A percentile compares a stretch with the other conserved stretches of the same genome.
These are phyloP conservation scores for Hypomontagnella submonticulosa DNA, from an alignment of 495 filamentous ascomycete species.

Conservation along the genomic window DNA sequence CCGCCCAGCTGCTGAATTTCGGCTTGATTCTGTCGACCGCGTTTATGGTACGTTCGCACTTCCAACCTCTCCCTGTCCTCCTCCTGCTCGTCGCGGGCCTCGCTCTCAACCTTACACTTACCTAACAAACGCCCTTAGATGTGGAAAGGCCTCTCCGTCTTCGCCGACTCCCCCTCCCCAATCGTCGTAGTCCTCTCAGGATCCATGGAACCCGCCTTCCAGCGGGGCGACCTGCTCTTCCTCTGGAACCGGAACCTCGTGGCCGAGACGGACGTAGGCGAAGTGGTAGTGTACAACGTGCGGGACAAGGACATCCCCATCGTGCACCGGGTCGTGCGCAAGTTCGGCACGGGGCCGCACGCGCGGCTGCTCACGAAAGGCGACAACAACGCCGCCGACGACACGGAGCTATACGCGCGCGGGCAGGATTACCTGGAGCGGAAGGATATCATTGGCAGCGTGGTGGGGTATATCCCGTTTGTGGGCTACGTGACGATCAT, in stretches of 20 bases:
- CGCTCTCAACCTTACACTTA: not conserved
- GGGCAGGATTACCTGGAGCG: slow-evolving; percentile 87
- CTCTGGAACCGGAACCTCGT: slow-evolving; percentile 88
- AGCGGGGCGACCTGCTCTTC: slow-evolving; percentile 91
- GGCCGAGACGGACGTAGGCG: slow-evolving; percentile 77
- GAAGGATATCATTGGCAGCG: slow-evolving; percentile 92
- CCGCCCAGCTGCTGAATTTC: slow-evolving; percentile 94
- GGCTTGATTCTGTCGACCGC: slow-evolving; percentile 92
- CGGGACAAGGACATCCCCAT: slow-evolving; percentile 92
- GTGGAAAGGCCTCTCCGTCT: slow-evolving; percentile 94
- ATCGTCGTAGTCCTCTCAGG: slow-evolving; percentile 97
- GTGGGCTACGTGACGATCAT: slow-evolving; percentile 98
- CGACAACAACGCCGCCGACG: slow-evolving; percentile 94
- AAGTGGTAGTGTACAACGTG: slow-evolving; percentile 96
- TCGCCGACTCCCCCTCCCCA: slow-evolving; percentile 86
- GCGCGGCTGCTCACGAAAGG: slow-evolving; percentile 87
- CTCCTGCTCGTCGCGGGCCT: not conserved
- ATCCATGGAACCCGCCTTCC: slow-evolving; percentile 97
- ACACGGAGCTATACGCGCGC: slow-evolving; percentile 89
- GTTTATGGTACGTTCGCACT: slow-evolving; percentile 73
- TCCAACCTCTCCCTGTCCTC: not conserved
- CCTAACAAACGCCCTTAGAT: slow-evolving; percentile 57
- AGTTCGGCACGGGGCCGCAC: slow-evolving; percentile 69
- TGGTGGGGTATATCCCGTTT: slow-evolving; percentile 91
- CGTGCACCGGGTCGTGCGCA: slow-evolving; percentile 86